These are phyloP conservation scores for Setaria italica DNA, from an alignment of 202 grass and related monocot species.

Conservation along the genomic window DNA sequence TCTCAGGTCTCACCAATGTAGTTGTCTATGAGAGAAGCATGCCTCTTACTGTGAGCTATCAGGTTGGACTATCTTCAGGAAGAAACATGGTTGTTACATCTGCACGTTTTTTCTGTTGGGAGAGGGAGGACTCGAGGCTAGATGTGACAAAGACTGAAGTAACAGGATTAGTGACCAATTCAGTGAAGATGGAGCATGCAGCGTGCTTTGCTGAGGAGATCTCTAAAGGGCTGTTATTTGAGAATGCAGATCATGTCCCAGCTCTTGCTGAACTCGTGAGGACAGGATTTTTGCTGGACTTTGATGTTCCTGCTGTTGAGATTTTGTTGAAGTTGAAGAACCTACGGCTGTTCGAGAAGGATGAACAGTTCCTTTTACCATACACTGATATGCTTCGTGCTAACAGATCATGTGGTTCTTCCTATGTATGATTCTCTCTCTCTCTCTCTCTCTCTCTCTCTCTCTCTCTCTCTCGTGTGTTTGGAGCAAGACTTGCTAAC, in stretches of 20 bases:
- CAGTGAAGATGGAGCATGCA: slow-evolving; percentile 42
- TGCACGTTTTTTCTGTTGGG: slow-evolving; percentile 51
- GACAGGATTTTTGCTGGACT: slow-evolving; percentile 54
- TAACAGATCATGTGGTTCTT: background rate
- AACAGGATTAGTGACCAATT: background rate
- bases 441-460: background rate
- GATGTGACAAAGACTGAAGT: slow-evolving; percentile 23
- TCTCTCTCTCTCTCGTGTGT: too few relatives aligned
- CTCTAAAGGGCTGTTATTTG: slow-evolving; percentile 56
- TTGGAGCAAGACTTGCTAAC: background rate
- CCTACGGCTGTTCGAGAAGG: slow-evolving; percentile 52
- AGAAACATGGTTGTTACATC: slow-evolving; percentile 37
- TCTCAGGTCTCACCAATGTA: slow-evolving; percentile 33
- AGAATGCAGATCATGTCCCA: slow-evolving; percentile 38
- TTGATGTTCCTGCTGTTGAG: slow-evolving; percentile 48
- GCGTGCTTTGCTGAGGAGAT: slow-evolving; percentile 53
- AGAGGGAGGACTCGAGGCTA: slow-evolving; percentile 51
- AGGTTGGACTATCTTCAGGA: slow-evolving; percentile 28
- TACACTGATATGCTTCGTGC: background rate
- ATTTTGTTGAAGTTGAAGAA: slow-evolving; percentile 63
- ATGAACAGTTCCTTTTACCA: slow-evolving; percentile 51
- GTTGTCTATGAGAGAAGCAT: slow-evolving; percentile 28
- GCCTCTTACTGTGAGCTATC: slow-evolving; percentile 50
- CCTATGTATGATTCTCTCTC: background rate
- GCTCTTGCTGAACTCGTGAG: slow-evolving; percentile 54